These are phyloP conservation scores for Fusarium sp. DNA, from an alignment of 2,329 filamentous ascomycete genomes.

Conservation along the genomic window DNA sequence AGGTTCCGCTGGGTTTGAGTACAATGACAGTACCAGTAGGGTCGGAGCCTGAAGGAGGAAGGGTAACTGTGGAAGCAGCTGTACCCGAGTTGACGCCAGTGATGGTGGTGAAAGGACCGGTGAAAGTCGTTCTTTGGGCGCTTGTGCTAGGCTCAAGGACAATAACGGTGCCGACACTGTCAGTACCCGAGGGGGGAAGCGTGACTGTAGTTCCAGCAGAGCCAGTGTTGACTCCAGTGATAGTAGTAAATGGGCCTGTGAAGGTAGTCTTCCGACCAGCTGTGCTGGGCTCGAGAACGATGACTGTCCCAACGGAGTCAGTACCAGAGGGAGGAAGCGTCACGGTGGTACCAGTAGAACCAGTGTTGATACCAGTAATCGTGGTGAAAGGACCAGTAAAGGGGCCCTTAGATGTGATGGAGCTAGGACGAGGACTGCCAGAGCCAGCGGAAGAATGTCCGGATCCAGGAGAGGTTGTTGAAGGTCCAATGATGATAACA, in stretches of 20 bases:
- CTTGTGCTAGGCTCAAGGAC: background rate
- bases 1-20: background rate
- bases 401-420: background rate
- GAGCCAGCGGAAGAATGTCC: background rate
- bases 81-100: background rate
- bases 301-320: background rate
- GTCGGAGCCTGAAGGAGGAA: background rate
- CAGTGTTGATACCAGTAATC: conserved; percentile 2
- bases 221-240: conserved; percentile 1
- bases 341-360: background rate
- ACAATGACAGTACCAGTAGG: background rate
- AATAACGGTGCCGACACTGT: background rate
- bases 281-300: background rate
- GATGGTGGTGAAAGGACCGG: background rate
- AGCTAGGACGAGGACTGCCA: background rate
- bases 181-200: background rate
- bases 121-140: background rate
- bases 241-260: background rate
- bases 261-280: background rate
- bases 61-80: background rate
- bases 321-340: background rate
- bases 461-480: background rate
- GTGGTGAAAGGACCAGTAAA: background rate
- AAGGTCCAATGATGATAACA: background rate
- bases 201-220: background rate